Base-by-base conservation (phyloP, 2,329 filamentous ascomycete species). In the Botrytis elliptica region DNA sequence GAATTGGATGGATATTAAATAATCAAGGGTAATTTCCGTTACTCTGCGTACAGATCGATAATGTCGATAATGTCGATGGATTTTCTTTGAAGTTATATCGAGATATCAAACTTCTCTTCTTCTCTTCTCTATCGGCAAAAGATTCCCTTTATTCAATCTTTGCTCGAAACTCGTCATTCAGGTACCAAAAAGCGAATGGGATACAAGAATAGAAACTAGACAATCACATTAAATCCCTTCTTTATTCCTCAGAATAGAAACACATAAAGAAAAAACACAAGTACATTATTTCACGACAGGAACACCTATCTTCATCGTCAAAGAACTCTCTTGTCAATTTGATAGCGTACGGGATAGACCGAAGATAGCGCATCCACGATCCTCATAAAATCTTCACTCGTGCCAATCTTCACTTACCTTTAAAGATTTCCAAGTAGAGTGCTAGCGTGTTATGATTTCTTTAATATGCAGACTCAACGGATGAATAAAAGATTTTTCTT, bases 181-280 rank as follows among this genome's bases (percentile, higher is more conserved):
- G 29, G 42, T 8, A 65, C 20, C 22, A 25, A n/a, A 25, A 29
- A 20, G 40, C 9, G 25, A 63, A 65, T 9, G 33, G n/a, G 33
- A 33, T 4, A 33, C 64, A 25, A 67, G 40, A 67, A 67, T 67
- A 67, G 64, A 67, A 57, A 66, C 9, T 46, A 9, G n/a, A 67
- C 46, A 67, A 67, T 67, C 4, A 29, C 33, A 40, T 67, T 33
- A 52, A 52, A 67, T 12, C 16, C 25, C 0, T 42, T 57, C 65
- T 68, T 68, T 68, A 4, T 33, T 12, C 9, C 65, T 33, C 36
- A 16, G 46, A 68, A 68, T 68, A 68, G 65, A 40, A 67, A 67
- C 20, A 42, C 4, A 38, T 4, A n/a, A 36, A 62, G 36, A 4
- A 20, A 22, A 29, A 12, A 33, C 8, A 55, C 65, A 67, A 67